Base-by-base conservation (phyloP, 192 early-diverging fungal genomes). In the Coemansia sp. region DNA sequence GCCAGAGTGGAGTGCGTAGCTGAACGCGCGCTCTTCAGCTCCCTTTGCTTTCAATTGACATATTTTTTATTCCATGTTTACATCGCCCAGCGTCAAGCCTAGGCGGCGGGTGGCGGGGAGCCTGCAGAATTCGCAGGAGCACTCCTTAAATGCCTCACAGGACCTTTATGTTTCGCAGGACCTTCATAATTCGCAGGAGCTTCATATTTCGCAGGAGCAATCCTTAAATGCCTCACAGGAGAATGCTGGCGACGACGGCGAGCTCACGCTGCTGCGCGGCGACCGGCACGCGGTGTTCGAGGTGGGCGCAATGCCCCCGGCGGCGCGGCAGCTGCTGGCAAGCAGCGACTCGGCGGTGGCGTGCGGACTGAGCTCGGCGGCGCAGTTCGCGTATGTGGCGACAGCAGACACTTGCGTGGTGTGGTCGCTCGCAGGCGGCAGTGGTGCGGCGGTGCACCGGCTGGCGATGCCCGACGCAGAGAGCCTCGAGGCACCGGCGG, bases 381-480 rank as follows among this genome's bases (percentile, higher is more conserved):
- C 64, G 15, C 38, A 42, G 42, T 75, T 71, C 68, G 78, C 78
- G 10, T 71, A 62, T 67, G 78, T 68, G 40, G 73, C 78, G 27
- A 71, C 78, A 0, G 41, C 61, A 0, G 41, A 65, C 0, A 53
- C 37, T 31, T 81, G 78, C 35, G 35, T 65, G 19, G 78, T 81
- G 24, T 81, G 78, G 78, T 27, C 78, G 10, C 69, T 65, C 47
- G 68, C 29, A 35, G 40, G 17, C 7, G 24, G 49, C 1, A 32
- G 29, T 6, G 37, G 54, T 22, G 64, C 69, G 4, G 35, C 39
- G 25, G 73, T 76, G 31, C 60, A 75, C n/a, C 47, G 54, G 3
- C 65, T 81, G 46, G 61, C 65, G 3, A 69, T 81, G 73, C 78
- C 78, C 7, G 69, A 56, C 31, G 43, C 47, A 35, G 10, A 60